Base-by-base conservation (phyloP, 2,329 filamentous ascomycete species). In the Daldinia eschscholtzii region DNA sequence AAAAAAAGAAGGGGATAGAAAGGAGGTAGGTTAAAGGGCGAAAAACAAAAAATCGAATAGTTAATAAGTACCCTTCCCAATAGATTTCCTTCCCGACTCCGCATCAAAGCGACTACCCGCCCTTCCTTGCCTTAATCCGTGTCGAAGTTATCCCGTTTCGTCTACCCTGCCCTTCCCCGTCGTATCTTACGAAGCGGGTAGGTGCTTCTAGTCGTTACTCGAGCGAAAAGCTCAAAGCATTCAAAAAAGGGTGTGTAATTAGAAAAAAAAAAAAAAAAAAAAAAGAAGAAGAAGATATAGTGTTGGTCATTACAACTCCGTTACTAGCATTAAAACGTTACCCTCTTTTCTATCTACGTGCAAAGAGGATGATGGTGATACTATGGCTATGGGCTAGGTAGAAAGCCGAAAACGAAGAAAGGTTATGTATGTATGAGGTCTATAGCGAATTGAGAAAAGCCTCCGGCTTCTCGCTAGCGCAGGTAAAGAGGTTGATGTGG, bases 401-500 rank as follows among this genome's bases (percentile, higher is more conserved):
- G 20, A 39, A 42, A 39, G 33, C 37, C 37, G 53, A 42, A 12
- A 39, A 39, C 26, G 20, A 20, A 39, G 20, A 26, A n/a, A 33
- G n/a, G 50, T 52, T 52, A 30, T 18, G 44, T 33, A 15, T 50
- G 35, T 41, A 6, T 3, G 10, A 26, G 7, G 5, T 48, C 64
- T 67, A 73, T 46, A 76, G 39, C 4, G 75, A 72, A 61, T 73
- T 75, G 37, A 77, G 64, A 30, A 73, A 72, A 5, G 73, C 60
- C 57, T 74, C 75, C 10, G 74, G 73, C 60, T 78, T 80, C 71
- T 83, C 81, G 60, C 85, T 85, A 68, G 89, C 87, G 80, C 92
- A 94, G 35, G 88, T 90, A 76, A 95, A 97, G 30, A 98, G 85
- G 79, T 97, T 98, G 76, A 99, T 90, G 78, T 98, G 93, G 67